Evolutionary conservation across 2,329 filamentous ascomycete species (phyloP), one percentile per base, ranked within the genome.

Genomic region (Coleophoma crateriformis): DNA sequence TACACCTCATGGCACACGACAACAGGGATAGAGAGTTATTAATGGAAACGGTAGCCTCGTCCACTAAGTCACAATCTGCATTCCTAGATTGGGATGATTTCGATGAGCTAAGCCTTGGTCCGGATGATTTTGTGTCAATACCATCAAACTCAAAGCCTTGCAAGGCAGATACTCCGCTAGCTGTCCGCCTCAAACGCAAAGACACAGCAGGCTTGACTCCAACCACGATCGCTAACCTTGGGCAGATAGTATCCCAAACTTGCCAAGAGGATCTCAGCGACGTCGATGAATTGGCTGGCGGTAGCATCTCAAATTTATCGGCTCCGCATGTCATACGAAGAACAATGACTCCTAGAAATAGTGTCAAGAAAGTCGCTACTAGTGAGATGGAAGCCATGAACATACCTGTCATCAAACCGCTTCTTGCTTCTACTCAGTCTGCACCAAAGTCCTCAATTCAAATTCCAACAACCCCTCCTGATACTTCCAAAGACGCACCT

Each of bases 71-170:
- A 27, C 20, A 14, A 44, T 35, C 42, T 12, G 7, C 22, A 41
- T n/a, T 44, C 3, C 22, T 50, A 4, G 45, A 48, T 20, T 47
- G 46, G 7, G 57, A 60, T 17, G 61, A 60, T 14, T 32, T 58
- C n/a, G 61, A 64, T 38, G 62, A 63, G 45, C 51, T 64, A 10
- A 62, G 59, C 47, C 47, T 62, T 17, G 51, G 38, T 3, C 44
- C 48, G 12, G 55, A 60, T n/a, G 60, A 58, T 6, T 53, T 59
- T 47, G 34, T 59, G 13, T 40, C 59, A 7, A 38, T 60, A 5
- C 56, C 54, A 12, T 57, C 62, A 3, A 45, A 41, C 14, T 49
- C 53, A 22, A 55, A 50, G 35, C 42, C 46, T 19, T 35, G 41
- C 7, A 38, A 49, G 11, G 33, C 52, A 11, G 39, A 49, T 7